Evolutionary conservation across 768 basidiomycete genomes (phyloP).

Genomic region (Obba rivulosa): DNA sequence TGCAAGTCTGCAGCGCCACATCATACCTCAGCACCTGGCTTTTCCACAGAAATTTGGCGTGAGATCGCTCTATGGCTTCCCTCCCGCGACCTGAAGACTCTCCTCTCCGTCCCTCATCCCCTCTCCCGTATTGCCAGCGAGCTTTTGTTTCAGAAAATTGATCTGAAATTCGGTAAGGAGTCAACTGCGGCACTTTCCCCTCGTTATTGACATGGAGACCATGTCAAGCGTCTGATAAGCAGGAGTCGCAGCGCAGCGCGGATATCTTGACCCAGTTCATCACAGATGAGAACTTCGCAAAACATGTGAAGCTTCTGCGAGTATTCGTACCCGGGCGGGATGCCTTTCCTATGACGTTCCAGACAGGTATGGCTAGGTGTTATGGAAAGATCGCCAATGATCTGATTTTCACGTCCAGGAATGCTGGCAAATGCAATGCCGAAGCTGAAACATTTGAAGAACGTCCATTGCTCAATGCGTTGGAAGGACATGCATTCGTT

Average conservation of each 20-base stretch:
- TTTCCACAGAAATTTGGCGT: conserved; percentile 69
- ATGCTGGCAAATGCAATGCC: conserved; percentile 69
- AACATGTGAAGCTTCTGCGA: conserved; percentile 49
- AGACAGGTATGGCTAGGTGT: conserved; percentile 40
- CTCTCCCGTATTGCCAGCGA: conserved; percentile 67
- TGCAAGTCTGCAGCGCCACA: conserved; percentile 30
- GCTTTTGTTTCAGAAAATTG: conserved; percentile 57
- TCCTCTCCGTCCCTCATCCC: conserved; percentile 59
- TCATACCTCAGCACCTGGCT: conserved; percentile 41
- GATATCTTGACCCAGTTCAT: conserved; percentile 68
- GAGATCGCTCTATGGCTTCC: conserved; percentile 61
- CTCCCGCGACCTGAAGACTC: conserved; percentile 56
- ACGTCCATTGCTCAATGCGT: conserved; percentile 55
- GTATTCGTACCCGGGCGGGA: conserved; percentile 52
- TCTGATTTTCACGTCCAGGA: conserved; percentile 28
- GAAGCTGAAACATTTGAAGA: conserved; percentile 52
- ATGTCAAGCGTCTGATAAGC: conserved; percentile 35
- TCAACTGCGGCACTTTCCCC: conserved; percentile 7
- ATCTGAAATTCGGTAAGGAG: conserved; percentile 51
- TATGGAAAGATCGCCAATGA: neutral
- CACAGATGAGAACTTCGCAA: conserved; percentile 52
- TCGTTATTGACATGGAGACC: conserved; percentile 18
- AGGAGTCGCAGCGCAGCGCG: conserved; percentile 60
- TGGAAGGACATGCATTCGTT: conserved; percentile 48
- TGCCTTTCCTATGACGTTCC: conserved; percentile 53